Evolutionary conservation across 805 yeast species (phyloP).

Genomic region (Cyberlindnera meyerae): DNA sequence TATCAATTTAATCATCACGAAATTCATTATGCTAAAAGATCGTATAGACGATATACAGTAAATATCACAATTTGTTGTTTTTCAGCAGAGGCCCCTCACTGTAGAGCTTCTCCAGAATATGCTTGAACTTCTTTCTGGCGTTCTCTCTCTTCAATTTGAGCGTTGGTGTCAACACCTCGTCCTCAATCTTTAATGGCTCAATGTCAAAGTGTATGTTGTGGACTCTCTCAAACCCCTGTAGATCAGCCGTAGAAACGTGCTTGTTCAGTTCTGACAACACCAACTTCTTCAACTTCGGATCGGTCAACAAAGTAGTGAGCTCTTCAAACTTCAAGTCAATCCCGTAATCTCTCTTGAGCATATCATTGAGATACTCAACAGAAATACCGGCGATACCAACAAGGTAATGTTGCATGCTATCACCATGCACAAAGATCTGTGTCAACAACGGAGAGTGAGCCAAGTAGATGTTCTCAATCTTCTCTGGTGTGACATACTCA

Average conservation of each 20-base stretch:
- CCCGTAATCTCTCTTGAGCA: conserved; percentile 10
- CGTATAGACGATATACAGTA: too few relatives aligned
- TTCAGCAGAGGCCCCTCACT: conserved; percentile 42
- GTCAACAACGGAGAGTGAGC: conserved; percentile 36
- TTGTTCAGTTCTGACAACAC: conserved; percentile 5
- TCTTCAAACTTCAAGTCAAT: conserved; percentile 7
- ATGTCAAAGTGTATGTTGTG: conserved; percentile 49
- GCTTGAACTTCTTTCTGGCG: conserved; percentile 41
- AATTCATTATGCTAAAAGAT: too few relatives aligned
- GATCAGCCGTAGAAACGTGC: conserved; percentile 6
- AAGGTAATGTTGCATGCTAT: conserved; percentile 41
- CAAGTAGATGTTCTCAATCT: conserved; percentile 52
- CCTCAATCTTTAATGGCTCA: conserved; percentile 56
- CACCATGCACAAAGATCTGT: conserved; percentile 54
- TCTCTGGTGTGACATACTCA: conserved; percentile 60
- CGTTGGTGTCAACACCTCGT: conserved; percentile 64
- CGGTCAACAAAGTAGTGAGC: too few relatives aligned
- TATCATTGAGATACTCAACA: conserved; percentile 26
- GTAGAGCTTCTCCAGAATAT: conserved; percentile 40
- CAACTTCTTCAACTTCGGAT: too few relatives aligned
- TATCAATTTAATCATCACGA: too few relatives aligned
- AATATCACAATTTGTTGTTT: conserved; percentile 13
- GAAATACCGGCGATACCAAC: conserved; percentile 54
- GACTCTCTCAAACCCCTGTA: conserved; percentile 52
- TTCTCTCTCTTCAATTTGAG: conserved; percentile 47